Base-by-base conservation (phyloP, 1,284 basidiomycete species). In the Rhizopogon parksii region DNA sequence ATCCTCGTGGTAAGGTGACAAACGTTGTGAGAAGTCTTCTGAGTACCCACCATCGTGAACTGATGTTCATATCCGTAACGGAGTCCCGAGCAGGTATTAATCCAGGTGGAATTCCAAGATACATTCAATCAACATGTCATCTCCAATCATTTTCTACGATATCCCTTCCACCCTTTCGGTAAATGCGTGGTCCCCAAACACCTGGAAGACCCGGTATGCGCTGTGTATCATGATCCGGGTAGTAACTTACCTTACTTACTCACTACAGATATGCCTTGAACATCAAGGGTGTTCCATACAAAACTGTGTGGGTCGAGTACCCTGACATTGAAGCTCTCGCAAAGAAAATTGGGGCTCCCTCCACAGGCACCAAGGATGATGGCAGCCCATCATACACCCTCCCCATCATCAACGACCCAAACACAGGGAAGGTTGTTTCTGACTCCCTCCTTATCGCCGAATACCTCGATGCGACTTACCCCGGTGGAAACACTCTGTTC, bases 391-490 rank as follows among this genome's bases (percentile, higher is more conserved):
- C 35, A 8, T 72, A 73, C 57, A 73, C 72, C 9, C 53, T 71
- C 21, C 72, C 72, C 47, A 63, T 69, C 42, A 69, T 75, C 47
- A 52, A 57, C 17, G 69, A 72, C 52, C 60, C 63, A 14, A 55
- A 60, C 46, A 64, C 60, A 6, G 55, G 59, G 24, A 53, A 47
- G 8, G 56, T 60, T 32, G 32, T 73, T 19, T 36, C 67, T 5
- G 69, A 73, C 47, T 71, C 71, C 2, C 55, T 63, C 47, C 55
- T 56, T 36, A 74, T 74, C 51, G 71, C 69, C n/a, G 59, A 60
- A 32, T 69, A 70, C 42, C 66, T 72, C 36, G 72, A 75, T 39
- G 53, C 50, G 9, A 62, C 61, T 3, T 71, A 72, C 54, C 69
- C 71, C 2, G 36, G 50, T 25, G 59, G 49, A 5, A 52, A 55